Evolutionary conservation across 83 land plant genomes (phyloP).

Genomic region (Thuja plicata): DNA sequence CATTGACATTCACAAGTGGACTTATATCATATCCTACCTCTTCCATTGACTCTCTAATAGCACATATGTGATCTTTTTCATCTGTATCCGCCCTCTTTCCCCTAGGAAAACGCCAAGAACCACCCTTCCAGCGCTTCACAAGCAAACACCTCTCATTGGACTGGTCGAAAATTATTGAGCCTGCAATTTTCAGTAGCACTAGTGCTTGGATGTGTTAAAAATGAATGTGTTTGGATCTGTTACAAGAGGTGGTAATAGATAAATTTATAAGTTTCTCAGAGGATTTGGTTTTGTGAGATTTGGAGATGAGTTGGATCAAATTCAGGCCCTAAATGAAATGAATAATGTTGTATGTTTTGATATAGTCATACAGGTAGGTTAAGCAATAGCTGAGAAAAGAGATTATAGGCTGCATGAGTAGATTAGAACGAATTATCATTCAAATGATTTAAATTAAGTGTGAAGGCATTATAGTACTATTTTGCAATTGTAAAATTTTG

Average conservation of each 20-base stretch:
- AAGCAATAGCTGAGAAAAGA: no score
- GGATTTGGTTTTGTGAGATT: slow-evolving; percentile 87
- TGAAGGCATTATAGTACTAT: no score
- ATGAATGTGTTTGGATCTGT: no score
- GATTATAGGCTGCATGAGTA: no score
- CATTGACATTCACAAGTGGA: no score
- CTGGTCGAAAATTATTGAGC: neutral
- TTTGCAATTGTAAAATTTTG: no score
- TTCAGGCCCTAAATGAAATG: slow-evolving; percentile 78
- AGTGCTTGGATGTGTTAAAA: no score
- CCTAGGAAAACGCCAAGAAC: neutral
- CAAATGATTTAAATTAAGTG: neutral
- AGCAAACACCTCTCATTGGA: neutral
- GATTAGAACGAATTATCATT: no score
- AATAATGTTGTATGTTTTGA: slow-evolving; percentile 58
- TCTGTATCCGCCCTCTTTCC: neutral
- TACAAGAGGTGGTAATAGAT: slow-evolving; percentile 38
- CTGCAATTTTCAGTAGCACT: no score
- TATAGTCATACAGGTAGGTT: no score
- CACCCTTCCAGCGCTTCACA: neutral
- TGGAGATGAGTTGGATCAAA: slow-evolving; percentile 64
- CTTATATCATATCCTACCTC: neutral
- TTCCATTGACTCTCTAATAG: neutral
- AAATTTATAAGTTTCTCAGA: slow-evolving; percentile 63
- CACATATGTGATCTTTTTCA: neutral